Conservation (phyloP, 495 filamentous ascomycete species). For the Evansstolkia leycettana region DNA sequence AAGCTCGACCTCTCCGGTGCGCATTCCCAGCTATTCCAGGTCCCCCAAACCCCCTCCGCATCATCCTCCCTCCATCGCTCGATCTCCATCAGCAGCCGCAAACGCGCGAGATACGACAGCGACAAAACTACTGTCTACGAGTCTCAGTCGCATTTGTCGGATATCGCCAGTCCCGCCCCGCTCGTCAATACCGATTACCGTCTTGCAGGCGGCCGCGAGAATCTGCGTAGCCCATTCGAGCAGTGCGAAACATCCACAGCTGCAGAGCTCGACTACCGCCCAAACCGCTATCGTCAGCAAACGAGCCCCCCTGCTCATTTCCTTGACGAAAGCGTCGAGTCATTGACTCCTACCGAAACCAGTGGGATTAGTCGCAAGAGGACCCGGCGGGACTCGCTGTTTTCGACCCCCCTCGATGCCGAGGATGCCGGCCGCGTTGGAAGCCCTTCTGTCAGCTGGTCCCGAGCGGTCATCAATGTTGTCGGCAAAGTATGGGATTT, state of each 20-base stretch:
- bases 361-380: conserved; percentile 25
- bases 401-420: background rate
- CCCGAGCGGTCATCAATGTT: conserved; percentile 38
- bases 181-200: conserved; percentile 43
- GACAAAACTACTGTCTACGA: conserved; percentile 18
- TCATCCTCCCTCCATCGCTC: conserved; percentile 48
- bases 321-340: conserved; percentile 22
- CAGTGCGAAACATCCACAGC: conserved; percentile 8
- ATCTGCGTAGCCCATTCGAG: conserved; percentile 11
- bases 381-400: conserved; percentile 24
- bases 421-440: no score
- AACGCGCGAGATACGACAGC: conserved; percentile 26
- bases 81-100: conserved; percentile 37
- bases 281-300: conserved; percentile 32
- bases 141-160: conserved; percentile 5
- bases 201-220: conserved; percentile 54
- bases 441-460: conserved; percentile 31
- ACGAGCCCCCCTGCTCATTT: conserved; percentile 19
- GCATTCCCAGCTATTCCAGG: conserved; percentile 53
- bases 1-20: conserved; percentile 42
- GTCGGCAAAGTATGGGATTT: conserved; percentile 76
- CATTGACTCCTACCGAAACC: conserved; percentile 9
- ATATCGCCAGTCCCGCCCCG: conserved; percentile 25
- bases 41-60: conserved; percentile 51
- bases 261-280: conserved; percentile 31